Evolutionary conservation across 148 eudicot genomes (phyloP).

Genomic region (Rhododendron simsii): DNA sequence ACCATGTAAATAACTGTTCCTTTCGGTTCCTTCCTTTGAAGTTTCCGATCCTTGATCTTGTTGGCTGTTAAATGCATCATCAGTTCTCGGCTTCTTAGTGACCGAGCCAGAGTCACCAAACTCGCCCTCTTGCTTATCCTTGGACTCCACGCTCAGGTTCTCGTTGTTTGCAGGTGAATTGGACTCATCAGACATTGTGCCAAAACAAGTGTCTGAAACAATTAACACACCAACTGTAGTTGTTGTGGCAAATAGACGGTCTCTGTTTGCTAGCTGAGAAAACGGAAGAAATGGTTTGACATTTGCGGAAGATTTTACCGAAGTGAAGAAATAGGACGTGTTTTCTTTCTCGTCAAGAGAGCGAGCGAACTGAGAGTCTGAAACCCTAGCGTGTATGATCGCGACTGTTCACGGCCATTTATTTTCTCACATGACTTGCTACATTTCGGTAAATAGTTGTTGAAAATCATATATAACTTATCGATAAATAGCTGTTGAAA

Average conservation of each 20-base stretch:
- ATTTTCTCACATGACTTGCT: too few relatives aligned
- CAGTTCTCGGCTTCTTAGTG: constrained; percentile 24
- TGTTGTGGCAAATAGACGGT: neutral
- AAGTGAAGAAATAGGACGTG: neutral
- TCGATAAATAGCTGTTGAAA: too few relatives aligned
- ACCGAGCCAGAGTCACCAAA: constrained; percentile 16
- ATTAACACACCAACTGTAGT: too few relatives aligned
- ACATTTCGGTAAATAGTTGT: too few relatives aligned
- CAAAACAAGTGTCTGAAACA: neutral
- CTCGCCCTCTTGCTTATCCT: constrained; percentile 24
- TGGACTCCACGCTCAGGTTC: neutral
- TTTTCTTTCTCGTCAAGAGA: neutral
- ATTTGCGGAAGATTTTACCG: neutral
- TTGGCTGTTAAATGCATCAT: neutral
- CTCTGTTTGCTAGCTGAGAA: neutral
- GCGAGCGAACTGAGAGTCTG: neutral
- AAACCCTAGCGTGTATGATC: neutral
- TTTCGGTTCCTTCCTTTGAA: neutral
- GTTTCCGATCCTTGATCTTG: neutral
- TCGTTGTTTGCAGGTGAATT: constrained; percentile 11
- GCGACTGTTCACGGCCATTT: too few relatives aligned
- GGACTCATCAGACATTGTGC: constrained; percentile 18
- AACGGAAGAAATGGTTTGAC: neutral
- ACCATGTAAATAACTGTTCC: neutral
- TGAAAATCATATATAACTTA: too few relatives aligned